Base-by-base conservation (phyloP, 1,284 basidiomycete genomes). In the Trametes sp. region DNA sequence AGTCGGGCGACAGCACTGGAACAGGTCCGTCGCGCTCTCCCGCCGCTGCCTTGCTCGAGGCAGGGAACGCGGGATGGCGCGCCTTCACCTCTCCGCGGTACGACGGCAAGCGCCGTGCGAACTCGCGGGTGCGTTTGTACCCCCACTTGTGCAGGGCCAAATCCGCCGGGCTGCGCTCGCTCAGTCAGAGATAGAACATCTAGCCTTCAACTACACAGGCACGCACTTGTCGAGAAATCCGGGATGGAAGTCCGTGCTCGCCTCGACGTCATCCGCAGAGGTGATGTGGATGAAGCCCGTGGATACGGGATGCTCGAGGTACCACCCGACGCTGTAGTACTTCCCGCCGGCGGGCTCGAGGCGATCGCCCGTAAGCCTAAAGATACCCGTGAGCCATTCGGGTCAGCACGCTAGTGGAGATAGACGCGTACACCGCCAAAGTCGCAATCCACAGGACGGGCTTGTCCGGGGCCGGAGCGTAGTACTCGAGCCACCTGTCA, bases 381-480 rank as follows among this genome's bases (percentile, higher is more conserved):
- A 9, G 11, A 5, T 9, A 14, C 4, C 21, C 38, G 38, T 13
- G 2, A 14, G 8, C n/a, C 4, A 5, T 0, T 36, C 3, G 31
- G 9, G 10, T 24, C n/a, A 19, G 5, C 6, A 19, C n/a, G 35
- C 13, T 7, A 16, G 14, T 16, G 19, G 26, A 29, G 59, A 57
- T n/a, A n/a, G n/a, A 31, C 31, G 80, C 81, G 62, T 72, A 70
- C 77, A 73, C 51, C 0, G 71, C 55, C 31, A 74, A 44, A 9
- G 70, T 35, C 7, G 75, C 73, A 1, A 82, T 64, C 71, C 76
- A 78, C 19, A 80, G 64, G 11, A 84, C 78, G 0, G 84, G 75
- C 66, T 86, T 86, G 66, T 87, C 85, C 0, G 81, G 82, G 0
- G 75, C 74, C 10, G 76, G 70, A 21, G 71, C 78, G 54, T 81